Conservation (phyloP, 768 basidiomycete species). For the Lentinula boryana region DNA sequence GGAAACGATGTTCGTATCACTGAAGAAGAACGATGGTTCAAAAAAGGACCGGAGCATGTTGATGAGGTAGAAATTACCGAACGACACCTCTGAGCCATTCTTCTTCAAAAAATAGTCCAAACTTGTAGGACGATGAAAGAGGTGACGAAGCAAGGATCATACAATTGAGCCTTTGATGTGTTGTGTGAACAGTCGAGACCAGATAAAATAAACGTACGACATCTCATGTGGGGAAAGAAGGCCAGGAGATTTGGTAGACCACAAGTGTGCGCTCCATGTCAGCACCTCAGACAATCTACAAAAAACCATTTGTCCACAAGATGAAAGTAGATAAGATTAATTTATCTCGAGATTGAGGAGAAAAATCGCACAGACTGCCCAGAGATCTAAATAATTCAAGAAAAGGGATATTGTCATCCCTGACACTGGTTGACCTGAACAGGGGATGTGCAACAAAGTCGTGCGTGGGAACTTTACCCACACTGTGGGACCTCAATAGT, state of each 20-base stretch:
- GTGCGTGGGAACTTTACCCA: too few relatives aligned
- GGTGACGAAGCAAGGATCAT: slow-evolving; percentile 48
- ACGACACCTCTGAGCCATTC: background rate
- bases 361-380: background rate
- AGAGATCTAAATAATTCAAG: slow-evolving; percentile 32
- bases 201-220: slow-evolving; percentile 27
- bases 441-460: too few relatives aligned
- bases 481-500: too few relatives aligned
- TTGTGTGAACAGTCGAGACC: background rate
- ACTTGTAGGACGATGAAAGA: too few relatives aligned
- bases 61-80: slow-evolving; percentile 9
- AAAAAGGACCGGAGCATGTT: slow-evolving; percentile 1
- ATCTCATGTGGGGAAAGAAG: slow-evolving; percentile 26
- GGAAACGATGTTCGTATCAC: slow-evolving; percentile 40
- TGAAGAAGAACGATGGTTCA: slow-evolving; percentile 47
- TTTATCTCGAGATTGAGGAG: background rate
- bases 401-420: slow-evolving; percentile 27
- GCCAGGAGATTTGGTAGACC: slow-evolving; percentile 33
- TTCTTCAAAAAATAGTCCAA: too few relatives aligned
- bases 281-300: slow-evolving; percentile 44
- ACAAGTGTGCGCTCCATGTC: slow-evolving; percentile 52
- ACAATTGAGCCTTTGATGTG: slow-evolving; percentile 25
- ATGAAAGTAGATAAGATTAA: slow-evolving; percentile 24
- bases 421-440: background rate
- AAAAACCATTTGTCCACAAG: slow-evolving; percentile 44